These are phyloP conservation scores for Jatropha podagrica DNA, from an alignment of 441 rosid genomes.

Conservation along the genomic window DNA sequence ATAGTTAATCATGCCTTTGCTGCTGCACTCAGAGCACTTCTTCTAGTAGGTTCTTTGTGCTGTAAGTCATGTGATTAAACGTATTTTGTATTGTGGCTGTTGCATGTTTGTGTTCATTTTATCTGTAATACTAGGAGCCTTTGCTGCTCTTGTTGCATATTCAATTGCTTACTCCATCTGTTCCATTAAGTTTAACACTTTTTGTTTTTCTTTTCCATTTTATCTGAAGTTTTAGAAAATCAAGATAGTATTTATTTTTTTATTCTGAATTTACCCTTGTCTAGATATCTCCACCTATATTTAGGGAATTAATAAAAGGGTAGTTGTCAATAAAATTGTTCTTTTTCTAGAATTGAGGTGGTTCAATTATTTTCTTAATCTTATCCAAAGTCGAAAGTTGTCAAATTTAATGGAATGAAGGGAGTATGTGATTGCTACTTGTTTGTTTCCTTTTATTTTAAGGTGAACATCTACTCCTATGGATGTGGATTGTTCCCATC, in stretches of 20 bases:
- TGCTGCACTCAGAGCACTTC: slow-evolving; percentile 89
- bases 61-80: slow-evolving; percentile 27
- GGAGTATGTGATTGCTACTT: not conserved
- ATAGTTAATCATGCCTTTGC: slow-evolving; percentile 95
- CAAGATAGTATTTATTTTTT: too few relatives aligned
- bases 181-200: too few relatives aligned
- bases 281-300: too few relatives aligned
- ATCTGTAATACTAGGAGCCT: not conserved
- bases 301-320: too few relatives aligned
- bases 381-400: too few relatives aligned
- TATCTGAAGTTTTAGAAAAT: too few relatives aligned
- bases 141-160: not conserved
- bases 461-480: not conserved
- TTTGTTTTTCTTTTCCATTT: too few relatives aligned
- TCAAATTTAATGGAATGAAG: too few relatives aligned
- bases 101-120: slow-evolving; percentile 1
- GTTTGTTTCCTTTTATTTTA: slow-evolving; percentile 9
- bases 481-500: not conserved
- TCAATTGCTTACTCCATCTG: slow-evolving; percentile 23
- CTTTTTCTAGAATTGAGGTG: too few relatives aligned
- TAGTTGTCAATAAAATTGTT: too few relatives aligned
- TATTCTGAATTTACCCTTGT: too few relatives aligned
- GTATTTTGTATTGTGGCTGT: slow-evolving; percentile 18
- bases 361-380: too few relatives aligned
- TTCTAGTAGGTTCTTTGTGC: slow-evolving; percentile 68